Evolutionary conservation across 805 yeast genomes (phyloP), one percentile per base, ranked within the genome.

Genomic region (Yarrowia sp.): DNA sequence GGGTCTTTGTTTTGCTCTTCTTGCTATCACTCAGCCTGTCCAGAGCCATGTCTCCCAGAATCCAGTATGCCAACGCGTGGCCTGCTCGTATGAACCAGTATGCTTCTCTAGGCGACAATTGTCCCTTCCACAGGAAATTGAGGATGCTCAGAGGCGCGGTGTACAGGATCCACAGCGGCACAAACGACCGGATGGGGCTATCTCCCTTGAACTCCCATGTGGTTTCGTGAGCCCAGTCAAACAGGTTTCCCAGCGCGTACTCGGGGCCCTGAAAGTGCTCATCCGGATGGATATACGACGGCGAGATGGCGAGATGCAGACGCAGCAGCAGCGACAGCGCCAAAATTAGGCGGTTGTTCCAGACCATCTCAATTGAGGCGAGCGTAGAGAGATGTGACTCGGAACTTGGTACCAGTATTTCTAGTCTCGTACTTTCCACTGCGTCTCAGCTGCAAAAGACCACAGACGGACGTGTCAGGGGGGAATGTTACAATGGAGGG

Each of bases 241-340:
- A 80, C 33, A 84, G 71, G 33, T 73, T 76, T 42, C 74, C 74
- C 7, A 40, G 30, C 47, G 67, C 74, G 0, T 89, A 88, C 75
- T 92, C 96, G 58, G 96, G 84, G n/a, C 88, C 85, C 76, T 96
- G 99, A 76, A 91, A 91, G 76, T 93, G 97, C 79, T 95, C 99
- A 80, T 95, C 99, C 0, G 99, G 99, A 72, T 96, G 99, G 58
- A 95, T 87, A 75, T 96, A 95, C 0, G 97, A 91, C 38, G 89
- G 83, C 67, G 89, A 86, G 1, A 90, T 75, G 0, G 90, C 87
- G 53, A 91, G 79, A 33, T 84, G 78, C 34, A 43, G 33, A 0
- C 66, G 53, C 34, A 60, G 42, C 33, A 60, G 19, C 30, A 60
- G 66, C 43, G 53, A 34, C 34, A 55, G 20, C 30, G 63, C 63